A percentile compares a stretch with the other conserved stretches of the same genome.
phyloP scores from a whole-genome alignment of 306 rosid species.

The Hylodesmum podocarpum region DNA sequence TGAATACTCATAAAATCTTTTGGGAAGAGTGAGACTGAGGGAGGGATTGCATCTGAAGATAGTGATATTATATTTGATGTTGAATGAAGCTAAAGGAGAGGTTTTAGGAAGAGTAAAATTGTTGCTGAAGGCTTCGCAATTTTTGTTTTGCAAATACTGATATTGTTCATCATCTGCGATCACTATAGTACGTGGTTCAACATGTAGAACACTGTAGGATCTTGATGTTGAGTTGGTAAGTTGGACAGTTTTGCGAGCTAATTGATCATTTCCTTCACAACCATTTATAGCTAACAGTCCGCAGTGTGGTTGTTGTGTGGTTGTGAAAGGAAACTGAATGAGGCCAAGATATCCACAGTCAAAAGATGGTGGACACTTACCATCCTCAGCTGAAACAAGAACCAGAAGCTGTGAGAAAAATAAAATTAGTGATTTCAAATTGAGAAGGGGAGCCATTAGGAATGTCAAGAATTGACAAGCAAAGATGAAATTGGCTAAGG shows the following conservation, averaged over 20 bases:
- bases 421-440: not conserved
- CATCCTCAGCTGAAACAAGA: slow-evolving; percentile 3
- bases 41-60: slow-evolving; percentile 32
- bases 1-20: not conserved
- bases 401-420: not conserved
- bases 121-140: slow-evolving; percentile 12
- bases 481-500: not conserved
- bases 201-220: not conserved
- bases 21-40: not conserved
- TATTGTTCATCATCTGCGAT: not conserved
- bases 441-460: not conserved
- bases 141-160: not conserved
- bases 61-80: not conserved
- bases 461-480: not conserved
- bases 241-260: not conserved
- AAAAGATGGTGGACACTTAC: slow-evolving; percentile 23
- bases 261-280: not conserved
- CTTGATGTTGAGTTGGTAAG: not conserved
- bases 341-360: slow-evolving; percentile 5
- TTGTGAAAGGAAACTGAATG: slow-evolving; percentile 31
- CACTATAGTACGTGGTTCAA: not conserved
- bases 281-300: slow-evolving; percentile 23
- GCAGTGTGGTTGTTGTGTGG: not conserved
- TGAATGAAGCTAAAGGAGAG: slow-evolving; percentile 21
- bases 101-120: slow-evolving; percentile 5